Percentiles rank a stretch among this genome's conserved stretches.
Evolutionary conservation across 805 yeast genomes (phyloP).

Genomic region (Zygosaccharomyces rouxii): DNA sequence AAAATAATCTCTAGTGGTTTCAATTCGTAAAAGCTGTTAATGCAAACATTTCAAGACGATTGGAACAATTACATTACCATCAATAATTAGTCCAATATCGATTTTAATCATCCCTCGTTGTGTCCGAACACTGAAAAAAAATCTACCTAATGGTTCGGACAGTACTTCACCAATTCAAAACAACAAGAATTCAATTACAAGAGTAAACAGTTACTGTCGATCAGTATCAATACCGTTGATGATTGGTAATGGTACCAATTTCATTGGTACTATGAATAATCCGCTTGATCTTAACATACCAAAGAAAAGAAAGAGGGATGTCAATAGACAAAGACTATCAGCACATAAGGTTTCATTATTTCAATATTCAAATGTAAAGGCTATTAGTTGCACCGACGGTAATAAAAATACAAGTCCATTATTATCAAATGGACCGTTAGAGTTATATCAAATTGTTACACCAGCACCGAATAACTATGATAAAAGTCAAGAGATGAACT

Average conservation of each 20-base stretch:
- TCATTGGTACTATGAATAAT: neutral
- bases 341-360: slow-evolving; percentile 33
- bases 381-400: slow-evolving; percentile 16
- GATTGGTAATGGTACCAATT: neutral
- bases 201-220: neutral
- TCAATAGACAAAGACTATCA: slow-evolving; percentile 19
- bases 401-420: slow-evolving; percentile 7
- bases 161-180: neutral
- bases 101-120: neutral
- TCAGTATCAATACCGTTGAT: neutral
- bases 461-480: slow-evolving; percentile 16
- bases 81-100: neutral
- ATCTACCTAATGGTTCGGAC: neutral
- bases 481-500: slow-evolving; percentile 24
- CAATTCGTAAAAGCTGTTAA: too few relatives aligned
- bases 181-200: neutral
- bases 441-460: slow-evolving; percentile 31
- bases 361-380: slow-evolving; percentile 24
- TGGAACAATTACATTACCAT: neutral
- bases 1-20: too few relatives aligned
- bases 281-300: neutral
- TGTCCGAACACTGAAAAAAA: neutral
- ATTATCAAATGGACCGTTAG: slow-evolving; percentile 30
- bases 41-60: neutral
- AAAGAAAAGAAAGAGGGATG: slow-evolving; percentile 8